phyloP scores from a whole-genome alignment of 148 eudicot genomes.

The Spergularia marina region DNA sequence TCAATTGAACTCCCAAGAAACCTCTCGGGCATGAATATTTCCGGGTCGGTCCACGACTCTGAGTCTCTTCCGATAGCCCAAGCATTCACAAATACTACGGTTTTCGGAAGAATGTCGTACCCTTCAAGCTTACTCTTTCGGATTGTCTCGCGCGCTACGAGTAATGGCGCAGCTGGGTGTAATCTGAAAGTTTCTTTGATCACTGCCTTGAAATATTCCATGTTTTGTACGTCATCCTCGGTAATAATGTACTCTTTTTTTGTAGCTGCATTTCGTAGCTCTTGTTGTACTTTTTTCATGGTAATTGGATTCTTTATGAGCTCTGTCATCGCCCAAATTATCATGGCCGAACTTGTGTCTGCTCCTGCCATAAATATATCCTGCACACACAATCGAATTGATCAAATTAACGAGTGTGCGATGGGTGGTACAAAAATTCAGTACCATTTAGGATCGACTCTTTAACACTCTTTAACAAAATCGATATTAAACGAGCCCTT shows the following conservation, averaged over 20 bases:
- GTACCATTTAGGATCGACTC: too few relatives aligned
- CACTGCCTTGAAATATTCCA: slow-evolving; percentile 29
- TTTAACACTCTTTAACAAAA: too few relatives aligned
- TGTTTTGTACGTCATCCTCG: slow-evolving; percentile 21
- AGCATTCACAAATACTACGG: slow-evolving; percentile 28
- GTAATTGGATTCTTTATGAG: slow-evolving; percentile 26
- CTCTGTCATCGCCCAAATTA: slow-evolving; percentile 39
- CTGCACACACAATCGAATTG: neutral
- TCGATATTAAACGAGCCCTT: too few relatives aligned
- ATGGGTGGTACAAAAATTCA: too few relatives aligned
- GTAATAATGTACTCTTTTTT: slow-evolving; percentile 1
- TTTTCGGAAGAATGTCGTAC: slow-evolving; percentile 31
- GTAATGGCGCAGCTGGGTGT: slow-evolving; percentile 32
- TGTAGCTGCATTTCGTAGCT: slow-evolving; percentile 5
- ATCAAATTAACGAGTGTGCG: too few relatives aligned
- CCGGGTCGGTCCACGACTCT: slow-evolving; percentile 29
- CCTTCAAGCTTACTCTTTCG: slow-evolving; percentile 23
- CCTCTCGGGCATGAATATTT: slow-evolving; percentile 33
- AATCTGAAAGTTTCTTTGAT: slow-evolving; percentile 34
- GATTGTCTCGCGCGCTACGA: slow-evolving; percentile 25
- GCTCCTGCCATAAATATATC: slow-evolving; percentile 32
- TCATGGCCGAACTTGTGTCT: slow-evolving; percentile 31
- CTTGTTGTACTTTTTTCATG: slow-evolving; percentile 31
- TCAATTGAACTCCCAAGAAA: slow-evolving; percentile 29
- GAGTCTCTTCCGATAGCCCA: slow-evolving; percentile 41